Evolutionary conservation across 768 basidiomycete genomes (phyloP), one percentile per base, ranked within the genome.

Genomic region (Phylloporus sp.): DNA sequence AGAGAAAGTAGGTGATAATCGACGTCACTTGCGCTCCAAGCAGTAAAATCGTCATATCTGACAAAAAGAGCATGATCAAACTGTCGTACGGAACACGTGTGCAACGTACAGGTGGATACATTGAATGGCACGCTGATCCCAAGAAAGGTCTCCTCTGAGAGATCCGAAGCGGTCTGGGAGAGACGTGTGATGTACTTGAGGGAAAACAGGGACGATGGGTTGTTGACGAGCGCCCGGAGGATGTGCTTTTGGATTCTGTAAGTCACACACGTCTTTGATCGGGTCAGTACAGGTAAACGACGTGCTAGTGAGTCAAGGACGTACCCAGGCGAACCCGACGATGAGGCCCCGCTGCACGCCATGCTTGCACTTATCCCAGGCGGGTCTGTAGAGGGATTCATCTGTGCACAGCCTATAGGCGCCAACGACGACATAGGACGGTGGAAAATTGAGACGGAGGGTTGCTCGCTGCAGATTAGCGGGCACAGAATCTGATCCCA

Each of bases 281-380:
- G 3, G 16, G 28, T 62, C 26, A 42, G 49, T 35, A 29, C 23
- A 45, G n/a, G 12, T 9, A 18, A 34, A 47, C 29, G 15, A 4
- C 29, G 16, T 27, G 51, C 20, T 40, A 39, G 47, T 2, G 26
- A 39, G 11, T 2, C 13, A 2, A 2, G 28, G 20, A 70, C 77
- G 34, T 60, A 86, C 89, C 89, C 89, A 92, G 28, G 79, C 66
- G 0, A 77, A 63, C 0, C 86, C 92, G 35, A 91, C 85, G 15
- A 79, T 68, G 0, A 79, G 72, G 0, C 94, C 93, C 18, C 92
- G 73, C 42, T 76, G 63, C 2, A 80, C 79, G 0, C 88, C 94
- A 68, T 95, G 86, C 56, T 76, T 80, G 64, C 91, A 89, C 70
- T 91, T 94, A 62, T 87, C 72, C 90, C 93, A 91, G 8, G 87